Evolutionary conservation across 2,329 filamentous ascomycete species (phyloP).

Genomic region (Sporothrix euskadiensis): DNA sequence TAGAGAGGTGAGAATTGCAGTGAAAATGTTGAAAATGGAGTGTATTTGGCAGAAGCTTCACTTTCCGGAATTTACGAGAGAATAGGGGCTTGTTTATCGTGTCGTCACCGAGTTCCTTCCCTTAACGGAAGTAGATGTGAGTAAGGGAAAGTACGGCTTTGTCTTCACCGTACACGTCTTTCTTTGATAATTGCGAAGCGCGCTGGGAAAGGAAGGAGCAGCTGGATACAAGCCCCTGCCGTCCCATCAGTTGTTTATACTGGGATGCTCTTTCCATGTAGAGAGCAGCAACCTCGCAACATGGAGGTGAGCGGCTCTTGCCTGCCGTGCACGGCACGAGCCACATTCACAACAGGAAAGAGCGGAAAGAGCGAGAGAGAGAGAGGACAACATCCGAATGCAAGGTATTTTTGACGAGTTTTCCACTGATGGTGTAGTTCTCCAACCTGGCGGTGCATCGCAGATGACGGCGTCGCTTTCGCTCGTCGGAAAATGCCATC

Average conservation of each 20-base stretch:
- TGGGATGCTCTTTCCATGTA: not conserved
- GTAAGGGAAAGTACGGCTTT: not conserved
- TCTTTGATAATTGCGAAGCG: not conserved
- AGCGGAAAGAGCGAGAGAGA: not conserved
- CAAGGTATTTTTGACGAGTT: not conserved
- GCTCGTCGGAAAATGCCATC: slow-evolving; percentile 4
- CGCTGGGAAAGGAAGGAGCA: not conserved
- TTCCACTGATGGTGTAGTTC: not conserved
- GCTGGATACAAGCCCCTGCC: not conserved
- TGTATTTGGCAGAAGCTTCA: not conserved
- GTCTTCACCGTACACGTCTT: not conserved
- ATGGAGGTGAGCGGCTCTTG: not conserved
- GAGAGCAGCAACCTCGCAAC: not conserved
- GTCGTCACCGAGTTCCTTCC: not conserved
- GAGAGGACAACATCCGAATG: not conserved
- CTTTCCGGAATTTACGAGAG: not conserved
- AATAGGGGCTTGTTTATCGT: not conserved
- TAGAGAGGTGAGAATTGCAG: not conserved
- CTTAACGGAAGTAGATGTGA: not conserved
- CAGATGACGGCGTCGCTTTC: not conserved
- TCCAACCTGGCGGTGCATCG: not conserved
- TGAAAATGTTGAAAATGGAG: not conserved
- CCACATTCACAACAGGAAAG: not conserved
- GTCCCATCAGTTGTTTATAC: not conserved
- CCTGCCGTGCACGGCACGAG: not conserved